Base-by-base conservation (phyloP, 108 stramenopile genomes). In the Discostella stelligeroides region DNA sequence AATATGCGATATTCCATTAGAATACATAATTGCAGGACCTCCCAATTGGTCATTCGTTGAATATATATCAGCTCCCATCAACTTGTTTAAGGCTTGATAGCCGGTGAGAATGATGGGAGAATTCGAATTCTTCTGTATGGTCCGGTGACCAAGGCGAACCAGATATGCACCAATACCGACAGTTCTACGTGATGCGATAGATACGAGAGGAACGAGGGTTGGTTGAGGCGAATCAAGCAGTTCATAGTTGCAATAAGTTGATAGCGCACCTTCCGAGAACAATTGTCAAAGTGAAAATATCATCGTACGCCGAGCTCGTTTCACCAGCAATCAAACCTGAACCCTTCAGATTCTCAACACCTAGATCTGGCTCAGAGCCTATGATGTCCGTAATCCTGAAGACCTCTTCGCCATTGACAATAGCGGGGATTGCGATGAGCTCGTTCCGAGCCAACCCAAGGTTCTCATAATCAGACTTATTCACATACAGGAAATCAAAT, bases 151-250 rank as follows among this genome's bases (percentile, higher is more conserved):
- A 27, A 99, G 86, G 49, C 99, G 90, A 25, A 98, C 97, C 9
- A 99, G 88, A 79, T 99, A 99, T n/a, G 99, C 99, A 18, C 99
- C 99, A 70, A 99, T 99, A 42, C 99, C 99, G 12, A 99, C 99
- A 37, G 95, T 97, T 69, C 98, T 83, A 60, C 29, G 27, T 30
- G n/a, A 28, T 21, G 27, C 17, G 28, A 56, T 13, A 46, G 37
- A 48, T 4, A 60, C 5, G 29, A 1, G 0, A 27, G 47, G 30
- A 7, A 39, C 24, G 11, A 38, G 25, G 20, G 17, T 40, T 34
- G n/a, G 13, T 15, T 1, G n/a, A n/a, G n/a, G n/a, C n/a, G n/a
- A 20, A 30, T 64, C n/a, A 58, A 54, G 29, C 14, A 18, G 41
- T 21, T 12, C 29, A 28, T 3, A 1, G 23, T 59, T 54, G 15